phyloP scores from a whole-genome alignment of 2,329 filamentous ascomycete species.

The Aspergillus caelatus region DNA sequence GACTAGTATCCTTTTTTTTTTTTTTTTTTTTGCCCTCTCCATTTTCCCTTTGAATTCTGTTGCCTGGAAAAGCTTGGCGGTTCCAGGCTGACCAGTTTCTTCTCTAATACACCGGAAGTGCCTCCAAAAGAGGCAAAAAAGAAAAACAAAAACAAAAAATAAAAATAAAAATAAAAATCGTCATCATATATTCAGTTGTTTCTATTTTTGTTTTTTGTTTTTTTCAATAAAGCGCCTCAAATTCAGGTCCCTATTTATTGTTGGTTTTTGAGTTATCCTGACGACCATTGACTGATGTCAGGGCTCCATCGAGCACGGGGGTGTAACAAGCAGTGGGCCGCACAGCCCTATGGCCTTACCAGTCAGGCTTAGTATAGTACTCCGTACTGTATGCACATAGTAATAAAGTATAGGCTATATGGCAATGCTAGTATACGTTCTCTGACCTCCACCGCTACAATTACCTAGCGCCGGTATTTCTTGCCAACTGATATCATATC shows the following conservation, averaged over 20 bases:
- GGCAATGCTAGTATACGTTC: not conserved
- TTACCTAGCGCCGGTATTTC: not conserved
- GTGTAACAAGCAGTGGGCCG: conserved; percentile 3
- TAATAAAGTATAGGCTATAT: not conserved
- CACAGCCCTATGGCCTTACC: conserved; percentile 10
- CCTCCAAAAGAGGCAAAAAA: not conserved
- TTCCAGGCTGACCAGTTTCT: not conserved
- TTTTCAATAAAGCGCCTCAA: not conserved
- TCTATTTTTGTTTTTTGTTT: conserved; percentile 9
- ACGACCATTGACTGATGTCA: not conserved
- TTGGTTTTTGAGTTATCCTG: not conserved
- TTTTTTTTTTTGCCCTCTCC: not conserved
- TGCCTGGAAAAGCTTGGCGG: conserved; percentile 16
- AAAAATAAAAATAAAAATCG: not conserved
- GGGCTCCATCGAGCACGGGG: not conserved
- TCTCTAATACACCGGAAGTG: not conserved
- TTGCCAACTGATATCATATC: conserved; percentile 1
- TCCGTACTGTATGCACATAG: not conserved
- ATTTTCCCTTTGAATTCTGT: conserved; percentile 2
- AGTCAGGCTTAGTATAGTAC: not conserved
- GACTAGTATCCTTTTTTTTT: not conserved
- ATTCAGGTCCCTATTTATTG: not conserved
- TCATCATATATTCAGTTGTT: not conserved
- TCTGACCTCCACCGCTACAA: not conserved
- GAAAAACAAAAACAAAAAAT: not conserved